Evolutionary conservation across 2,329 filamentous ascomycete genomes (phyloP), one percentile per base, ranked within the genome.

Genomic region (Cladosporium phlei): DNA sequence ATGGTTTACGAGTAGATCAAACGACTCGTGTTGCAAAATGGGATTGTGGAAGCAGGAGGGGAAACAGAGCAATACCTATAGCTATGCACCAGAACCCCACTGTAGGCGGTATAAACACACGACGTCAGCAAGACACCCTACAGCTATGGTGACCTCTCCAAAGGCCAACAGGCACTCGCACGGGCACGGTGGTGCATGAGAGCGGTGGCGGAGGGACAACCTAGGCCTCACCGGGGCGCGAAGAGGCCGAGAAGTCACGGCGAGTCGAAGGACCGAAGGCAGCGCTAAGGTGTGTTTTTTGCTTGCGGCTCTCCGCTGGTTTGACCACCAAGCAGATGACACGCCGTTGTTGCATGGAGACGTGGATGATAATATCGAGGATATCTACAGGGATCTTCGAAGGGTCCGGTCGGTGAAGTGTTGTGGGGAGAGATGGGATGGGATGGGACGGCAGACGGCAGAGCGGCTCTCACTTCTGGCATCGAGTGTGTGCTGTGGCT

Each of bases 371-470:
- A n/a, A n/a, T n/a, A n/a, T n/a, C n/a, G n/a, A n/a, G n/a, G n/a
- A 45, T 24, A 45, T 45, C 12, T 45, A 37, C 42, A 45, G 42
- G 42, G 42, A 22, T 45, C 24, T n/a, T n/a, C n/a, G n/a, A n/a
- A n/a, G n/a, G 22, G 3, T 27, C 32, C 42, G 17, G 35, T 33
- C 14, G 27, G 24, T 24, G 32, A 16, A 19, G 28, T 10, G 28
- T 10, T 14, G 32, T 35, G 42, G 42, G 37, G 21, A 27, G 29
- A 44, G 20, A 22, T 38, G 32, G 1, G n/a, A n/a, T n/a, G n/a
- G n/a, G n/a, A n/a, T n/a, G n/a, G n/a, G n/a, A n/a, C n/a, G n/a
- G n/a, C n/a, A n/a, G n/a, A n/a, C n/a, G n/a, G n/a, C n/a, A n/a
- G n/a, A n/a, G 10, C 42, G 42, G 24, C 42, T 30, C 32, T 14